Evolutionary conservation across 371 early-diverging fungal species (phyloP), one percentile per base, ranked within the genome.

Genomic region (Actinomortierella ambigua): DNA sequence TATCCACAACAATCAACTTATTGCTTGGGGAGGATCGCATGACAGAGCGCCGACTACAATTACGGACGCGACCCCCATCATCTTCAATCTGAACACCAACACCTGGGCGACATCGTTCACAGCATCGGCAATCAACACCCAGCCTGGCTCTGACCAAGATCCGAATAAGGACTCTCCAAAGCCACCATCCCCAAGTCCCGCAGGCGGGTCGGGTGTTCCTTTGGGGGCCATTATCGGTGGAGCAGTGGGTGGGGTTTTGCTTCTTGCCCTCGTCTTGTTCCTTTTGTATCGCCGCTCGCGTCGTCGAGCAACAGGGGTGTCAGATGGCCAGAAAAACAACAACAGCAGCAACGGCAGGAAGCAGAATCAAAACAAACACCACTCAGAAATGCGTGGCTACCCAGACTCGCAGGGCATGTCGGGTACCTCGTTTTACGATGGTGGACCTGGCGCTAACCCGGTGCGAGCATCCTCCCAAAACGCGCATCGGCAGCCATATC

Each of bases 21-120:
- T 69, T 13, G 69, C 60, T 23, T 69, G 69, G 69, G 69, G 69
- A 11, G 69, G 69, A 14, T 69, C 69, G 34, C 50, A 48, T 8
- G 64, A 57, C 2, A 17, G 14, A 0, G 0, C 22, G 1, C 55
- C 60, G 2, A 49, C 2, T 18, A 69, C 69, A 20, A 56, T 69
- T 43, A 48, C 59, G 41, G 43, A 23, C 57, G 59, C 55, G 46
- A 11, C 52, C 2, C 69, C 69, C 49, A 26, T 53, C 20, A 28
- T 69, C 57, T 69, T 63, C 34, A 53, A 51, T n/a, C 63, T 69
- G 22, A 63, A 63, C 28, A 13, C 50, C 1, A 57, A 60, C 22
- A 56, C 51, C 27, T 69, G 69, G 69, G 59, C 55, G 4, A 34
- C 34, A 11, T 6, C 34, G 34, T 34, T 34, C 34, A 34, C 34